Base-by-base conservation (phyloP, 1,284 basidiomycete species). In the Marasmius sp. region DNA sequence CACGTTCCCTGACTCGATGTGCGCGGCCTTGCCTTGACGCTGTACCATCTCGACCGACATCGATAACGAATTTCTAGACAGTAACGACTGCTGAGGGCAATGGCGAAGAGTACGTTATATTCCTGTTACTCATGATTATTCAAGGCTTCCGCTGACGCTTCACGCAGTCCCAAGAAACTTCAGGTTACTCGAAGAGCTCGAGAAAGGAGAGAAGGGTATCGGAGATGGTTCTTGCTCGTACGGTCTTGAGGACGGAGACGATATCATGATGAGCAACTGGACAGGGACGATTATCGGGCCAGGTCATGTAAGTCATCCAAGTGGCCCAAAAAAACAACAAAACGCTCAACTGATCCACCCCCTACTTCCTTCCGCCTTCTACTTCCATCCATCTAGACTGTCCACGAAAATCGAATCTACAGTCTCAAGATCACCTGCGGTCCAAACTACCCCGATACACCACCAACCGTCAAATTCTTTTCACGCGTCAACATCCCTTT, bases 121-220 rank as follows among this genome's bases (percentile, higher is more conserved):
- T 33, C 16, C 7, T 51, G 16, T 36, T 12, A 27, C 7, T 36
- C 2, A 6, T 27, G 20, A 14, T 12, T 37, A 16, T 14, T 36
- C 3, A n/a, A 6, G 8, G 33, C 52, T 38, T 11, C n/a, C n/a
- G 1, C 18, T 20, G 38, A 51, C 20, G 34, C 12, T 20, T 36
- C 12, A 2, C 8, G 6, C 66, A 98, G 97, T 98, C 65, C 97
- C 97, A 45, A 86, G 97, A 72, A 98, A 95, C 79, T 99, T 99
- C 81, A 87, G 94, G 61, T 88, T 99, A 49, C 86, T 98, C 54
- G 95, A 98, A 77, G 96, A 99, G 82, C 91, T 99, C 68, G 97
- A 99, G 80, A 98, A 98, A 79, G 97, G 97, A 70, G 97, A 99
- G 83, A 99, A 99, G 78, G 97, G 97, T 54, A 95, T 99, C 72